Evolutionary conservation across 345 rosid genomes (phyloP).

Genomic region (Brassica incana): DNA sequence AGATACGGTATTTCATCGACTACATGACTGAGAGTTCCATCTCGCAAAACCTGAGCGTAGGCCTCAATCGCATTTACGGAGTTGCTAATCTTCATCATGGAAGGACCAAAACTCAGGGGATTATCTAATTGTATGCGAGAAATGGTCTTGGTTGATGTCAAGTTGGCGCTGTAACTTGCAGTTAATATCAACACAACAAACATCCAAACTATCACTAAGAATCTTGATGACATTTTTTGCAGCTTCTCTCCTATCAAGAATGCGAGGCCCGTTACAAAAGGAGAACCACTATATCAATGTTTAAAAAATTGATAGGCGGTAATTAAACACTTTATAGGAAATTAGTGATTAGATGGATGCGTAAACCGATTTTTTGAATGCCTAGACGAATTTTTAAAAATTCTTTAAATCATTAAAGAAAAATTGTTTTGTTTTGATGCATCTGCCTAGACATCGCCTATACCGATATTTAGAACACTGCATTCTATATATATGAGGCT

Average conservation of each 20-base stretch:
- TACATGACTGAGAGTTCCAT: background rate
- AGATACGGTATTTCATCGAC: background rate
- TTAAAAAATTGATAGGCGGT: too few relatives aligned
- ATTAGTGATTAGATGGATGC: too few relatives aligned
- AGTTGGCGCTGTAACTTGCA: background rate
- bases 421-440: too few relatives aligned
- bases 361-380: too few relatives aligned
- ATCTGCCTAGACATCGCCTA: too few relatives aligned
- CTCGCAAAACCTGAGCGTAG: background rate
- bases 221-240: background rate
- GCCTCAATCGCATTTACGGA: background rate
- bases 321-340: too few relatives aligned
- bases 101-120: background rate
- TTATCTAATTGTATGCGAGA: background rate
- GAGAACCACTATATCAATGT: too few relatives aligned
- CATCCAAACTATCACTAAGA: background rate
- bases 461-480: too few relatives aligned
- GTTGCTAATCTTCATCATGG: too few relatives aligned
- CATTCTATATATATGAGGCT: too few relatives aligned
- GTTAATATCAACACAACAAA: background rate
- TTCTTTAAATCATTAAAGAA: too few relatives aligned
- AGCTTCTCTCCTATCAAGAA: background rate
- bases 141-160: background rate
- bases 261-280: background rate
- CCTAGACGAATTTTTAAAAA: too few relatives aligned